Base-by-base conservation (phyloP, 352 stramenopile genomes). In the Peronospora destructor region DNA sequence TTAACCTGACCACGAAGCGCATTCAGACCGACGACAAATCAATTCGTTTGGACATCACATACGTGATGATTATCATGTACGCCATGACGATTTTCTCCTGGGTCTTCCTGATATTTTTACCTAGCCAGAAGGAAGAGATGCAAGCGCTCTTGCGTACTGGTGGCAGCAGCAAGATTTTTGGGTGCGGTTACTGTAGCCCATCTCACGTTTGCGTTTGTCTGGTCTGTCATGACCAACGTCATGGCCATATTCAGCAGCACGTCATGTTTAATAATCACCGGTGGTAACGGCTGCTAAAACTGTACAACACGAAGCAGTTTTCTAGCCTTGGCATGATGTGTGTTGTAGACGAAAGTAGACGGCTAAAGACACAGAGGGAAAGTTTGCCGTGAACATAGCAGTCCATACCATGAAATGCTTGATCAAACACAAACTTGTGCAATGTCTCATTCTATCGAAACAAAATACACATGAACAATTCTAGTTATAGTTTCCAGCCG, bases 21-120 rank as follows among this genome's bases (percentile, higher is more conserved):
- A 64, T 76, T 28, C 58, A 64, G 35, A 29, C 44, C 0, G 69
- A 79, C 40, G 52, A 58, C 21, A 36, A 57, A 28, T 38, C 34
- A 0, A 61, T 73, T 29, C 66, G 73, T 10, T 38, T 44, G 14
- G 61, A 85, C 6, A 49, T 81, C 12, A 53, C 73, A 10, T 73
- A 76, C 21, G 21, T 49, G 6, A 42, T 78, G 5, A 46, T 80
- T 19, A 74, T 66, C 30, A 66, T 66, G 58, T 66, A 66, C 43
- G 45, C 43, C 0, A 66, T 66, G 58, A 62, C 58, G n/a, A 13
- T 38, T 12, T 66, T 66, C 25, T 66, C 58, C 14, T 66, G 53
- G 52, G 52, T 62, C 1, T 66, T 66, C 21, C 11, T 66, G 19
- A 12, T 61, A 1, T 38, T 66, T 4, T 21, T 66, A 3, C 58